Percentiles rank a stretch among this genome's conserved stretches.
phyloP scores from a whole-genome alignment of 108 stramenopile genomes.

The Cyclotella sp. region DNA sequence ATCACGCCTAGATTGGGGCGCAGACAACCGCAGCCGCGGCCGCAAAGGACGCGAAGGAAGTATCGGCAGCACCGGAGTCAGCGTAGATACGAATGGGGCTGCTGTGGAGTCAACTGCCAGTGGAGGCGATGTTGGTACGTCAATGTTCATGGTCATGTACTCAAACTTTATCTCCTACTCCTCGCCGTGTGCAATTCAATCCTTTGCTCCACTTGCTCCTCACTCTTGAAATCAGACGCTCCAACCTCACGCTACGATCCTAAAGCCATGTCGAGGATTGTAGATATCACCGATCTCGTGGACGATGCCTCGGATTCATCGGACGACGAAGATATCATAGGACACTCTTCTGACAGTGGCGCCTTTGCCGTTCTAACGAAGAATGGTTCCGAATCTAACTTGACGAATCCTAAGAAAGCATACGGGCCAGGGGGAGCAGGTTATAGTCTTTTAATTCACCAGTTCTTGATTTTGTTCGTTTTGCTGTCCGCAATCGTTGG shows the following conservation, averaged over 20 bases:
- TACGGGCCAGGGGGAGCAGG: constrained; percentile 24
- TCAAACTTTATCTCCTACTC: background rate
- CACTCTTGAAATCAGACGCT: background rate
- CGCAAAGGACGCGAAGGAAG: background rate
- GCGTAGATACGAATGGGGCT: background rate
- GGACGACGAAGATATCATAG: constrained; percentile 31
- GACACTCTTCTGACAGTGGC: constrained; percentile 13
- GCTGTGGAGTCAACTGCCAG: background rate
- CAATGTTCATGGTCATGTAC: background rate
- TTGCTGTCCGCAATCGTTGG: constrained; percentile 26
- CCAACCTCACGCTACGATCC: constrained; percentile 42
- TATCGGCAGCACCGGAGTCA: background rate
- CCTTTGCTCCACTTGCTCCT: background rate
- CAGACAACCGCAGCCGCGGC: background rate
- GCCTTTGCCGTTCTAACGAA: background rate
- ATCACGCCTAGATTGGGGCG: constrained; percentile 6
- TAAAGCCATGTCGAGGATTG: constrained; percentile 31
- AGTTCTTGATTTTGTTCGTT: constrained; percentile 15
- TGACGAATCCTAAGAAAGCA: background rate
- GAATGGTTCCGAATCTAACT: background rate
- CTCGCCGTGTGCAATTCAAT: background rate
- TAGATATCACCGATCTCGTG: constrained; percentile 46
- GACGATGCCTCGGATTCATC: constrained; percentile 20
- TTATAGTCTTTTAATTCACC: background rate
- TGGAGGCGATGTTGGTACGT: background rate